These are phyloP conservation scores for Polychaeton citri DNA, from an alignment of 2,329 filamentous ascomycete genomes.

Conservation along the genomic window DNA sequence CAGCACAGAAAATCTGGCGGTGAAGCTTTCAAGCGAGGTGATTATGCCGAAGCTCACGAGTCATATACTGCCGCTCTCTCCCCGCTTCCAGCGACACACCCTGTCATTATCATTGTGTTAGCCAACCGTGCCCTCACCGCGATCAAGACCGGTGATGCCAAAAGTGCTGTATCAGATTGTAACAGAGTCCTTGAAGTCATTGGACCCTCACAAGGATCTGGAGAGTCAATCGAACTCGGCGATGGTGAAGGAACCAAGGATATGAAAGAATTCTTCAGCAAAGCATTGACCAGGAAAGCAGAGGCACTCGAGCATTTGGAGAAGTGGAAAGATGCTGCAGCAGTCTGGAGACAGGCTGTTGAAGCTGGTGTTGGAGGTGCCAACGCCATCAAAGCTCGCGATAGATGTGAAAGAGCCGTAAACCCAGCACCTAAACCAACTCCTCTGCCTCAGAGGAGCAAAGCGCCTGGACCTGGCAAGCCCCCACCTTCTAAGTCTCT, in stretches of 20 bases:
- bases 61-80: constrained; percentile 68
- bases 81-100: constrained; percentile 64
- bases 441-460: constrained; percentile 23
- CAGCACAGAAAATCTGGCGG: constrained; percentile 67
- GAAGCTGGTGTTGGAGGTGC: constrained; percentile 76
- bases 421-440: constrained; percentile 33
- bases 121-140: constrained; percentile 84
- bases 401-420: constrained; percentile 79
- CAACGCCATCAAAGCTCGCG: constrained; percentile 70
- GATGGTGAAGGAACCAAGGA: constrained; percentile 51
- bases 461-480: constrained; percentile 4
- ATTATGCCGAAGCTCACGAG: constrained; percentile 74
- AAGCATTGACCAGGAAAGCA: constrained; percentile 85
- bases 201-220: constrained; percentile 62
- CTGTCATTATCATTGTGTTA: constrained; percentile 73
- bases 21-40: constrained; percentile 83
- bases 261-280: constrained; percentile 88
- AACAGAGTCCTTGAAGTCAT: constrained; percentile 71
- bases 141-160: constrained; percentile 83
- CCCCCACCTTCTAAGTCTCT: constrained; percentile 9
- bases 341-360: constrained; percentile 70
- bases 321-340: constrained; percentile 73
- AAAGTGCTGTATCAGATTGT: constrained; percentile 72
- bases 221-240: constrained; percentile 61
- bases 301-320: constrained; percentile 94